Conservation (phyloP, 2,329 filamentous ascomycete species). For the Talaromyces islandicus region DNA sequence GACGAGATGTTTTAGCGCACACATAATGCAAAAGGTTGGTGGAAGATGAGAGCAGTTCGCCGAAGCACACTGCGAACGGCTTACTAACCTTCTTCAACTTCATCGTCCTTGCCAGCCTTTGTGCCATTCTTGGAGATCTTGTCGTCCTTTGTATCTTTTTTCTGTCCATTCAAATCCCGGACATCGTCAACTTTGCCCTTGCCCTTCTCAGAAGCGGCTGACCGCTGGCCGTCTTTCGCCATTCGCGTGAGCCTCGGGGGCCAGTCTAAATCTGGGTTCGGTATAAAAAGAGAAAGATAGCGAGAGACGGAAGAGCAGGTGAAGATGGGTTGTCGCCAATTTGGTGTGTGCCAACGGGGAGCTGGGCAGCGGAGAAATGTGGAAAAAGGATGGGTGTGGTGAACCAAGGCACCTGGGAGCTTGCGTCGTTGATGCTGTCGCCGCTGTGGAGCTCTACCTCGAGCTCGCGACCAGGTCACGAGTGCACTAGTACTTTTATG, state of each 20-base stretch:
- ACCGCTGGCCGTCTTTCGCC: constrained; percentile 88
- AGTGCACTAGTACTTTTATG: background rate
- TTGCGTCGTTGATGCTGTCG: constrained; percentile 1
- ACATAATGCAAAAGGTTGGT: constrained; percentile 21
- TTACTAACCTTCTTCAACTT: constrained; percentile 52
- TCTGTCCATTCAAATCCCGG: constrained; percentile 54
- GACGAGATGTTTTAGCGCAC: constrained; percentile 23
- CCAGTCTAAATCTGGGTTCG: background rate
- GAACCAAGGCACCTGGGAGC: background rate
- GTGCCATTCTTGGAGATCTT: constrained; percentile 67
- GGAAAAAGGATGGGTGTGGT: background rate
- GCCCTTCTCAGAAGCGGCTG: constrained; percentile 83
- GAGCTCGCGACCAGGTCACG: background rate
- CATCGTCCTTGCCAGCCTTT: constrained; percentile 60
- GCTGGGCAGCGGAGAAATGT: background rate
- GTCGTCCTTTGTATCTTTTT: constrained; percentile 57
- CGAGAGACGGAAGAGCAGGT: background rate
- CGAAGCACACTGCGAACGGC: background rate
- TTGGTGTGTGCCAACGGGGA: background rate
- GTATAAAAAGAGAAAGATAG: background rate
- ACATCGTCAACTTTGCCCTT: constrained; percentile 81
- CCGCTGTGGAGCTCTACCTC: background rate
- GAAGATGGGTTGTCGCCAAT: background rate
- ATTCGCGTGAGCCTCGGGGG: constrained; percentile 45
- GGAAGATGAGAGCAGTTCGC: background rate